phyloP scores from a whole-genome alignment of 805 yeast genomes.

The Saturnispora sekii region DNA sequence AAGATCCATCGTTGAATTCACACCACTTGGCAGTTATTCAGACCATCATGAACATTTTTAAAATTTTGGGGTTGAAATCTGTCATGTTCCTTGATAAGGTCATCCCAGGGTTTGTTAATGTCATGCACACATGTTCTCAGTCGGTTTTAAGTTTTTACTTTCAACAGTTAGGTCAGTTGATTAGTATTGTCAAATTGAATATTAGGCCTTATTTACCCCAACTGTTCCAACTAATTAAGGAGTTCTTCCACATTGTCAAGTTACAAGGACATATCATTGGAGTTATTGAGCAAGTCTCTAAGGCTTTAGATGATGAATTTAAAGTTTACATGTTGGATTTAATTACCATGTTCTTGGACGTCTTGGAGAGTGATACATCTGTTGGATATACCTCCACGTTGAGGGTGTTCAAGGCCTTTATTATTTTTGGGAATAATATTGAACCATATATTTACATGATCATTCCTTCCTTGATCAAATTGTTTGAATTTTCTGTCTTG shows the following conservation, averaged over 20 bases:
- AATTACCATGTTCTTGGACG: conserved; percentile 63
- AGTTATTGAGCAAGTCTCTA: conserved; percentile 74
- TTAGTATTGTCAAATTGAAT: conserved; percentile 79
- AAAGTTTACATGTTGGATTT: conserved; percentile 73
- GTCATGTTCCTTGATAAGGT: conserved; percentile 83
- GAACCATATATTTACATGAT: conserved; percentile 84
- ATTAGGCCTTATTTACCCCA: conserved; percentile 73
- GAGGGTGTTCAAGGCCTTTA: conserved; percentile 72
- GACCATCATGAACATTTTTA: conserved; percentile 85
- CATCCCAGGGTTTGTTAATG: conserved; percentile 77
- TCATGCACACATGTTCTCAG: conserved; percentile 73
- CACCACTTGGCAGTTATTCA: conserved; percentile 93
- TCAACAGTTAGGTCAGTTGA: conserved; percentile 74
- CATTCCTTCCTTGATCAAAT: conserved; percentile 73
- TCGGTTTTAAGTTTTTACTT: conserved; percentile 80
- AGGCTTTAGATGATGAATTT: conserved; percentile 86
- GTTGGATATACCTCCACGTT: conserved; percentile 51
- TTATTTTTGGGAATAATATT: conserved; percentile 75
- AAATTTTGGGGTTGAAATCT: conserved; percentile 79
- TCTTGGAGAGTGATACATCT: conserved; percentile 64
- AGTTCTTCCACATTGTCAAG: conserved; percentile 53
- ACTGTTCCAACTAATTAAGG: conserved; percentile 65
- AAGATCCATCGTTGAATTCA: conserved; percentile 73
- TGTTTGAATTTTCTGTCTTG: conserved; percentile 65
- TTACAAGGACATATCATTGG: conserved; percentile 73